phyloP scores from a whole-genome alignment of 148 eudicot genomes.

The Hydrangea macrophylla region DNA sequence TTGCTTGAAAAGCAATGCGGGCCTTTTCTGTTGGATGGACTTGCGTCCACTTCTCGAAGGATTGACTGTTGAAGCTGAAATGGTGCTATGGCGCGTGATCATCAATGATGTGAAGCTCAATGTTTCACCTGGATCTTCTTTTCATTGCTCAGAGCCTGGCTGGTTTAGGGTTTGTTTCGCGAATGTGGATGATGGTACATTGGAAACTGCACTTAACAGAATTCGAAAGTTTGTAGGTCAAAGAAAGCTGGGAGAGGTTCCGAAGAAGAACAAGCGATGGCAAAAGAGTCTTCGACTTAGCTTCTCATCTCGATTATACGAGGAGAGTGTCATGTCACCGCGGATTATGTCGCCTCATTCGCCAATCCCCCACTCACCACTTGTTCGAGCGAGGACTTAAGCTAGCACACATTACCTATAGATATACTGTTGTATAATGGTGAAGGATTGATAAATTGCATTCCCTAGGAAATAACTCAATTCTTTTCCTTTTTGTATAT shows the following conservation, averaged over 20 bases:
- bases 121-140: slow-evolving; percentile 82
- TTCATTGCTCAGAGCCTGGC: slow-evolving; percentile 68
- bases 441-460: no score
- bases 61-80: slow-evolving; percentile 41
- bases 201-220: slow-evolving; percentile 47
- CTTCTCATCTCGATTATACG: slow-evolving; percentile 31
- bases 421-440: no score
- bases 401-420: no score
- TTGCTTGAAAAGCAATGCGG: slow-evolving; percentile 63
- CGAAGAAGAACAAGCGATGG: slow-evolving; percentile 30
- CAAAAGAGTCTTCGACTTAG: slow-evolving; percentile 50
- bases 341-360: slow-evolving; percentile 57
- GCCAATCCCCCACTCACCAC: slow-evolving; percentile 60
- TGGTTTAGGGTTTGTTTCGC: slow-evolving; percentile 91
- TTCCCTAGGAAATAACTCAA: no score
- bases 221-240: slow-evolving; percentile 44
- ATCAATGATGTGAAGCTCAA: slow-evolving; percentile 67
- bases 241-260: slow-evolving; percentile 14
- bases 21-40: slow-evolving; percentile 78
- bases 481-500: no score
- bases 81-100: slow-evolving; percentile 54
- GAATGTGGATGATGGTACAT: slow-evolving; percentile 59
- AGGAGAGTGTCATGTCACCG: slow-evolving; percentile 38
- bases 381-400: slow-evolving; percentile 57
- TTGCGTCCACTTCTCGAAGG: slow-evolving; percentile 43